Evolutionary conservation across 768 basidiomycete species (phyloP).

Genomic region (Mycena alexandri): DNA sequence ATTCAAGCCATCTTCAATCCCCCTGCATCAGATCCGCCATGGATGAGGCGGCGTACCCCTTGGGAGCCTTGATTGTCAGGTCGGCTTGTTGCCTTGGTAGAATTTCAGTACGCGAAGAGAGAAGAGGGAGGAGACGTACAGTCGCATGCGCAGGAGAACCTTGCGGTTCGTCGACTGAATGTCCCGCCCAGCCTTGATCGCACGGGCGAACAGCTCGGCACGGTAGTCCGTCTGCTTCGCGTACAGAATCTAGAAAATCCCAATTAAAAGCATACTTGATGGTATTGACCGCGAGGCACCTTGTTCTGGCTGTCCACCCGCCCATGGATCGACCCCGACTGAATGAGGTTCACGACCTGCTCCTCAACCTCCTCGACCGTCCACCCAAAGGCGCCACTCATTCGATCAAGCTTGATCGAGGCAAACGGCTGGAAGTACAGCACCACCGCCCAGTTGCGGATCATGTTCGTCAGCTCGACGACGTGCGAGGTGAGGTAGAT

Average conservation of each 20-base stretch:
- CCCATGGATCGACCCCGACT: conserved; percentile 81
- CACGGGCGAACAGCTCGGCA: conserved; percentile 79
- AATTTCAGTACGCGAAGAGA: background rate
- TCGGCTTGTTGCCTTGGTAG: conserved; percentile 81
- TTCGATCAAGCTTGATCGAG: conserved; percentile 84
- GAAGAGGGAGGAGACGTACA: conserved; percentile 67
- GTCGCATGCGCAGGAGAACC: conserved; percentile 82
- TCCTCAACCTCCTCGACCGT: conserved; percentile 75
- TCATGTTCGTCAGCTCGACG: conserved; percentile 69
- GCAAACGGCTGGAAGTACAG: conserved; percentile 94
- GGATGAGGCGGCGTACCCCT: conserved; percentile 45
- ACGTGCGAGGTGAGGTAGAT: conserved; percentile 83
- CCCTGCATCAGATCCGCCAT: conserved; percentile 31
- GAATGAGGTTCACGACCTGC: conserved; percentile 84
- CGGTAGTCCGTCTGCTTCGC: conserved; percentile 86
- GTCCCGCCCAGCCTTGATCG: conserved; percentile 78
- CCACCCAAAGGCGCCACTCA: conserved; percentile 91
- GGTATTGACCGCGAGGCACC: conserved; percentile 52
- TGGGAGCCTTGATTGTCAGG: conserved; percentile 76
- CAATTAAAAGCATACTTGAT: conserved; percentile 8
- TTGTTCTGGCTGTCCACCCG: conserved; percentile 93
- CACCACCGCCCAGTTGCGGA: conserved; percentile 83
- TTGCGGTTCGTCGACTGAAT: conserved; percentile 83
- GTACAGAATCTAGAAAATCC: conserved; percentile 70
- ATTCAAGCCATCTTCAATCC: conserved; percentile 6